A percentile compares a stretch with the other conserved stretches of the same genome.
phyloP scores from a whole-genome alignment of 2,329 filamentous ascomycete genomes.

The Leptographium wingfieldii region DNA sequence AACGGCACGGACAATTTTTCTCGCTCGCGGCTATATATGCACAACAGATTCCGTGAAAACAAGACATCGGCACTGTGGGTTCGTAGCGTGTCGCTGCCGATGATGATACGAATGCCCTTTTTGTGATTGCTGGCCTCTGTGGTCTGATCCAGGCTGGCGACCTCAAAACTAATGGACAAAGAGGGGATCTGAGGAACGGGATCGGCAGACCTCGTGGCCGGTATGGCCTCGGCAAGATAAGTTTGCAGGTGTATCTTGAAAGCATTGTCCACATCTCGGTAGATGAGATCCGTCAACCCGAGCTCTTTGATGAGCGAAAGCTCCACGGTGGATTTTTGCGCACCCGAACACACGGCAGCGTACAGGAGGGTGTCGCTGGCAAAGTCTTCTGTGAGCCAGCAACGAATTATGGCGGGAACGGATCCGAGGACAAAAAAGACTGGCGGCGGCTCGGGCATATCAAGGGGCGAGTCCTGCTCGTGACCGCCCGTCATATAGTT shows the following conservation, averaged over 20 bases:
- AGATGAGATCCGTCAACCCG: slow-evolving; percentile 53
- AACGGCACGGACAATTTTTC: slow-evolving; percentile 85
- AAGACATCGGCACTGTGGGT: slow-evolving; percentile 81
- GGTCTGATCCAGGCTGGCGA: slow-evolving; percentile 46
- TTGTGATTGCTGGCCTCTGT: slow-evolving; percentile 32
- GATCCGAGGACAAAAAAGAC: slow-evolving; percentile 77
- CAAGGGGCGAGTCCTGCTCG: slow-evolving; percentile 55
- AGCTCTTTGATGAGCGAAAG: slow-evolving; percentile 62
- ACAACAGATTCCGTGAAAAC: slow-evolving; percentile 83
- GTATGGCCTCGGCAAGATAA: slow-evolving; percentile 81
- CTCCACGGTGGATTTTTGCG: slow-evolving; percentile 75
- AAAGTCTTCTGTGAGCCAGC: slow-evolving; percentile 86
- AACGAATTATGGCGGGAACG: slow-evolving; percentile 87
- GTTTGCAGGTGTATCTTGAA: slow-evolving; percentile 65
- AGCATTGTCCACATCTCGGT: slow-evolving; percentile 50
- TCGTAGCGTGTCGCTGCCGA: slow-evolving; percentile 80
- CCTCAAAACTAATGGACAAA: slow-evolving; percentile 67
- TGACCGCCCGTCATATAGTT: slow-evolving; percentile 50
- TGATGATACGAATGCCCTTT: slow-evolving; percentile 67
- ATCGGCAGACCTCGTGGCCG: slow-evolving; percentile 58
- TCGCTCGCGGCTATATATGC: slow-evolving; percentile 72
- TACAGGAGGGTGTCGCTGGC: slow-evolving; percentile 83
- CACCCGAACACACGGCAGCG: slow-evolving; percentile 83
- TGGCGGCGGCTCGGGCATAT: slow-evolving; percentile 64
- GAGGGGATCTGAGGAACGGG: slow-evolving; percentile 69